Percentiles rank a stretch among this genome's conserved stretches.
Evolutionary conservation across 192 early-diverging fungal genomes (phyloP).

Genomic region (Backusella tuberculispora): DNA sequence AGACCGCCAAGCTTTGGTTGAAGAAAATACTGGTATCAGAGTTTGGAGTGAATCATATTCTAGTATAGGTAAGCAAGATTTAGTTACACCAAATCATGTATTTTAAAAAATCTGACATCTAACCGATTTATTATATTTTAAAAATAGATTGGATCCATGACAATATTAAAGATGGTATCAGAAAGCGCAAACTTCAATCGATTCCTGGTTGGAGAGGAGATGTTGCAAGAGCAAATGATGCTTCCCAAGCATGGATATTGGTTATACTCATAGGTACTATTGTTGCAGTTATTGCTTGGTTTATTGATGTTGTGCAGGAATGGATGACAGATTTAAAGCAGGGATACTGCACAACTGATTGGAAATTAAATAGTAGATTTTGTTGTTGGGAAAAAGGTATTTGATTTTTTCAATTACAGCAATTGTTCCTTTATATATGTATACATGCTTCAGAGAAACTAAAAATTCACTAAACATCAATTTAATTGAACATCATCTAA

Average conservation of each 20-base stretch:
- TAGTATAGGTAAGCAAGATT: slow-evolving; percentile 49
- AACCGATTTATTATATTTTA: not conserved
- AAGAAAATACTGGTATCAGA: slow-evolving; percentile 58
- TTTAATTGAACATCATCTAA: not conserved
- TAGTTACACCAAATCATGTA: not conserved
- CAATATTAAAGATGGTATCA: slow-evolving; percentile 78
- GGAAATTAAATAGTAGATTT: slow-evolving; percentile 73
- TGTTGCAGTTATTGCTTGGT: slow-evolving; percentile 65
- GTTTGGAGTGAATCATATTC: slow-evolving; percentile 64
- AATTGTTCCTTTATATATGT: no score
- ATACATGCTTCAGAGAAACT: no score
- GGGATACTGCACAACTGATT: slow-evolving; percentile 78
- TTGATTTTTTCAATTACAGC: not conserved
- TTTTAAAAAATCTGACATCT: slow-evolving; percentile 1
- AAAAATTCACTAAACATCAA: not conserved
- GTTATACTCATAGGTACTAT: slow-evolving; percentile 69
- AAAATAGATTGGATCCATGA: slow-evolving; percentile 88
- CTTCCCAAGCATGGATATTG: slow-evolving; percentile 86
- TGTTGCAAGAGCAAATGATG: slow-evolving; percentile 68
- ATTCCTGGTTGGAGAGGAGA: slow-evolving; percentile 59
- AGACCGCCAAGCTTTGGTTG: slow-evolving; percentile 49
- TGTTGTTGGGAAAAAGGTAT: slow-evolving; percentile 78
- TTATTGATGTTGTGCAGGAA: slow-evolving; percentile 76
- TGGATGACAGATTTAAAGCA: slow-evolving; percentile 84
- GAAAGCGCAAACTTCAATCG: slow-evolving; percentile 59